Conservation (phyloP, 768 basidiomycete genomes). For the Leccinellum luteum region DNA sequence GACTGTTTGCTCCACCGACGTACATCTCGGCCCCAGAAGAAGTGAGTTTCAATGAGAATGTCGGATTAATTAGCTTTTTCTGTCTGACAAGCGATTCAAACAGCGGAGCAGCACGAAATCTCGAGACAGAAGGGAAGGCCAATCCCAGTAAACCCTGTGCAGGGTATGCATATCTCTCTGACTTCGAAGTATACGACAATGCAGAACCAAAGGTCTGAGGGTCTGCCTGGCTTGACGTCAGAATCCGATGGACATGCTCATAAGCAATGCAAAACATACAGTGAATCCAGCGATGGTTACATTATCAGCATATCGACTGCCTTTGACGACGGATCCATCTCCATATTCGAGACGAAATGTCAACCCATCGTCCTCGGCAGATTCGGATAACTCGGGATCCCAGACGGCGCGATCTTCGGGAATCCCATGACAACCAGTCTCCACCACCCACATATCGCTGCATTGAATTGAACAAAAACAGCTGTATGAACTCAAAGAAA, state of each 20-base stretch:
- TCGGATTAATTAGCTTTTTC: background rate
- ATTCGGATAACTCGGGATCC: background rate
- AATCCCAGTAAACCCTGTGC: background rate
- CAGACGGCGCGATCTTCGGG: background rate
- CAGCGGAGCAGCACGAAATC: background rate
- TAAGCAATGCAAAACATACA: background rate
- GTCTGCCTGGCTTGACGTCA: background rate
- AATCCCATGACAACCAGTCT: background rate
- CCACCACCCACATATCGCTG: background rate
- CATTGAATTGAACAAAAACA: background rate
- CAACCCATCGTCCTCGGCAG: background rate
- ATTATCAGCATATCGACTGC: background rate
- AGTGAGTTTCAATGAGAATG: background rate
- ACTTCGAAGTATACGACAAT: background rate
- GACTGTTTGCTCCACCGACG: background rate
- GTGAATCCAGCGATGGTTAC: background rate
- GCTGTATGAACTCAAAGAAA: background rate
- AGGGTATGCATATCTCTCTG: background rate
- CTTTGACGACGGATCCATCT: background rate
- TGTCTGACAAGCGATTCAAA: background rate
- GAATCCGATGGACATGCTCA: background rate
- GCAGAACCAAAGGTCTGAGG: background rate
- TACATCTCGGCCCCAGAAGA: background rate
- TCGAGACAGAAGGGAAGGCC: background rate
- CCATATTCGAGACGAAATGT: background rate